A percentile compares a stretch with the other conserved stretches of the same genome.
Evolutionary conservation across 192 early-diverging fungal genomes (phyloP).

Genomic region (Blastocladiella britannica): DNA sequence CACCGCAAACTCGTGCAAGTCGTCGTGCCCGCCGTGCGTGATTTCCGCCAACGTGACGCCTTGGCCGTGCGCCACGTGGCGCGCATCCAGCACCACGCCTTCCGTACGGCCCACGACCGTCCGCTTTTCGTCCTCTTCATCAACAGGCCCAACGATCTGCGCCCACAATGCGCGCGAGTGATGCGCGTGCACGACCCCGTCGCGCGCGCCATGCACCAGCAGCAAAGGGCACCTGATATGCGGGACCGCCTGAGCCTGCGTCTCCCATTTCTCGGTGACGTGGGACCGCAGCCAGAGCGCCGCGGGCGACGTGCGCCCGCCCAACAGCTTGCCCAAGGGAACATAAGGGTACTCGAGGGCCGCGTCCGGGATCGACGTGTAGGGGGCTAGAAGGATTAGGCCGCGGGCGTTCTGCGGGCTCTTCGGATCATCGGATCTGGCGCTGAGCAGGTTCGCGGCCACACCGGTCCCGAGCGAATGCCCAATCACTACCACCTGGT

Average conservation of each 20-base stretch:
- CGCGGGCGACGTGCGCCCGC: too few relatives aligned
- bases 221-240: background rate
- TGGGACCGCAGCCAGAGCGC: background rate
- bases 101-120: background rate
- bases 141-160: too few relatives aligned
- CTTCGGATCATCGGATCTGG: too few relatives aligned
- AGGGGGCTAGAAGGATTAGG: background rate
- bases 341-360: background rate
- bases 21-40: background rate
- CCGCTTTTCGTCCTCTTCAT: too few relatives aligned
- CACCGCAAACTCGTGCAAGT: background rate
- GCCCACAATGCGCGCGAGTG: too few relatives aligned
- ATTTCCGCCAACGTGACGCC: background rate
- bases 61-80: background rate
- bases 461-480: background rate
- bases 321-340: background rate
- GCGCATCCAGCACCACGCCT: too few relatives aligned
- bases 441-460: background rate
- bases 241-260: background rate
- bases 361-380: too few relatives aligned
- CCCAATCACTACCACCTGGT: background rate
- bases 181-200: background rate
- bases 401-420: background rate
- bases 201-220: background rate
- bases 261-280: background rate